Conservation (phyloP, 805 yeast species). For the Candida coquimbonensis region DNA sequence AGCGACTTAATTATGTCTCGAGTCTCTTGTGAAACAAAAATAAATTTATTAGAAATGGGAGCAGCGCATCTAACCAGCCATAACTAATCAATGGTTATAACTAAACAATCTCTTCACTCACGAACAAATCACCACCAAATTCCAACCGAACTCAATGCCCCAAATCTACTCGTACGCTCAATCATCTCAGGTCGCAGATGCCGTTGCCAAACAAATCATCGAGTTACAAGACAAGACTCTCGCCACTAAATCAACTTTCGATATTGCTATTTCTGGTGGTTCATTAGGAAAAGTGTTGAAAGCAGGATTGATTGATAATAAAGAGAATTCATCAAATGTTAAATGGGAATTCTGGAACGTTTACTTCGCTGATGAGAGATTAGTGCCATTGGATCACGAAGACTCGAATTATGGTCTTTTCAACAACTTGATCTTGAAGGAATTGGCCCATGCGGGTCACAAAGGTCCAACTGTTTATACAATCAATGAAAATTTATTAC, state of each 20-base stretch:
- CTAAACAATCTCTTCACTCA: no score
- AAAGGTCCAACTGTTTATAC: conserved; percentile 54
- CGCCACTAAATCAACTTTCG: conserved; percentile 39
- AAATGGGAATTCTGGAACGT: conserved; percentile 75
- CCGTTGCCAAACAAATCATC: conserved; percentile 59
- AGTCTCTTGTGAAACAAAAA: no score
- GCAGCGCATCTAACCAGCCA: no score
- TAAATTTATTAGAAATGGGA: no score
- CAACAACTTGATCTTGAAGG: conserved; percentile 40
- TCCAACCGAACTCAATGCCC: conserved; percentile 24
- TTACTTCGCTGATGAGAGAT: conserved; percentile 84
- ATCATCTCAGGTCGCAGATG: conserved; percentile 52
- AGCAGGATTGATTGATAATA: conserved; percentile 58
- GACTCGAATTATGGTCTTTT: conserved; percentile 86
- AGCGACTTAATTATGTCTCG: no score
- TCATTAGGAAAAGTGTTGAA: conserved; percentile 68
- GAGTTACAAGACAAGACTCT: conserved; percentile 57
- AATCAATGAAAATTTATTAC: conserved; percentile 55
- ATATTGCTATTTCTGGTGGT: conserved; percentile 86
- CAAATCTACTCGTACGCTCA: conserved; percentile 36
- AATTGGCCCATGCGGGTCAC: conserved; percentile 29
- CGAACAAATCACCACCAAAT: no score
- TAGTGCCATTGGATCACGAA: conserved; percentile 72
- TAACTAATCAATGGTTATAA: no score
- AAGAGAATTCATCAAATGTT: conserved; percentile 34